Conservation (phyloP, 257 asterid genomes). For the Primulina tabacum region DNA sequence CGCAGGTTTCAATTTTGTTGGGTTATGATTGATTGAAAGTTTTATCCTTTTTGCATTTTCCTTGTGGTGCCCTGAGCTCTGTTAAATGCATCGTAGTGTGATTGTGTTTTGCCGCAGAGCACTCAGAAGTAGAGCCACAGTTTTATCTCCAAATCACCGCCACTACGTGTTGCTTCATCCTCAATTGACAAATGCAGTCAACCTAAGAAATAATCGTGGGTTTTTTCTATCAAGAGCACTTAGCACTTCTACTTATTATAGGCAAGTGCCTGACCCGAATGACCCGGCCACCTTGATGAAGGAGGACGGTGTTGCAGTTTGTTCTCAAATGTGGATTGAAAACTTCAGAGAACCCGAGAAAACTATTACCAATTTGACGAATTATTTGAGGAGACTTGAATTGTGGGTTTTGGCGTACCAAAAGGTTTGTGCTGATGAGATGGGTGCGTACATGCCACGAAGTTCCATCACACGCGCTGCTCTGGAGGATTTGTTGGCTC, state of each 20-base stretch:
- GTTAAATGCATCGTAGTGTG: constrained; percentile 55
- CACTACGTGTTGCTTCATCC: constrained; percentile 27
- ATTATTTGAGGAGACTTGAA: constrained; percentile 80
- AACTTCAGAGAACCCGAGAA: constrained; percentile 64
- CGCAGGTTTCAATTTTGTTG: constrained; percentile 1
- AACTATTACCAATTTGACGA: constrained; percentile 61
- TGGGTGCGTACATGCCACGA: constrained; percentile 77
- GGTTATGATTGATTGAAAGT: constrained; percentile 18
- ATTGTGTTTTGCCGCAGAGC: constrained; percentile 38
- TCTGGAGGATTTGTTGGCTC: constrained; percentile 72
- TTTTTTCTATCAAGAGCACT: constrained; percentile 33
- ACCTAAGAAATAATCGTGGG: constrained; percentile 32
- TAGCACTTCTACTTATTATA: constrained; percentile 46
- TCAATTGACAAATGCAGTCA: constrained; percentile 24
- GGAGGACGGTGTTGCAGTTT: constrained; percentile 81
- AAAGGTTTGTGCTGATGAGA: constrained; percentile 87
- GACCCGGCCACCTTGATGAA: constrained; percentile 88
- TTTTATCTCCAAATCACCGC: constrained; percentile 24
- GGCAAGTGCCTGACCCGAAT: constrained; percentile 68
- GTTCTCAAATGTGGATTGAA: constrained; percentile 85
- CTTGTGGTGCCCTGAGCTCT: not conserved
- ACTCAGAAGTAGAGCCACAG: constrained; percentile 36
- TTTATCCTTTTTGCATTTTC: not conserved
- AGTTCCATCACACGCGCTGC: constrained; percentile 69
- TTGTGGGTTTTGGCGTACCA: constrained; percentile 96